phyloP scores from a whole-genome alignment of 345 rosid genomes.

The Hirschfeldia incana region DNA sequence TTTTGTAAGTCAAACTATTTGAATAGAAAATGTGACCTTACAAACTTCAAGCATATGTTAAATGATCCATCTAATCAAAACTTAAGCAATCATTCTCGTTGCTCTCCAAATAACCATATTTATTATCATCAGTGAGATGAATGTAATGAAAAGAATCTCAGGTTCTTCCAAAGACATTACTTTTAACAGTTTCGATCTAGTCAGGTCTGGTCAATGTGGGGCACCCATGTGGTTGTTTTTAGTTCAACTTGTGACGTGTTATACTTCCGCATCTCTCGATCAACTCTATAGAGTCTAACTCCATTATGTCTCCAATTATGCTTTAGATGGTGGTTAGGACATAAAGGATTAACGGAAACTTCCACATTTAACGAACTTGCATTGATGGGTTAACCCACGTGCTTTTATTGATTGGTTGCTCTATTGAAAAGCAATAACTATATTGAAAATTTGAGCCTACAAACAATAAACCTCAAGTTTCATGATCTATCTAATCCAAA shows the following conservation, averaged over 20 bases:
- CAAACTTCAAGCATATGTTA: neutral
- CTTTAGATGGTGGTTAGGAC: neutral
- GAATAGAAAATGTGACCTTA: neutral
- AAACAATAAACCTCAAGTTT: conserved; percentile 18
- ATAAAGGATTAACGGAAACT: neutral
- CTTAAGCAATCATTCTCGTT: neutral
- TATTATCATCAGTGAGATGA: neutral
- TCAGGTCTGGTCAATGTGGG: neutral
- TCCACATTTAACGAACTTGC: neutral
- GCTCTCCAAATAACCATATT: neutral
- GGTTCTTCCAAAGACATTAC: conserved; percentile 2
- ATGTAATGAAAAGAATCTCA: neutral
- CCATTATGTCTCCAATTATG: neutral
- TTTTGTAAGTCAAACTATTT: neutral
- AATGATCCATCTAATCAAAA: conserved; percentile 22
- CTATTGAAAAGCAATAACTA: neutral
- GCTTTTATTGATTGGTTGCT: conserved; percentile 7
- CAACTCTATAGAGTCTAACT: neutral
- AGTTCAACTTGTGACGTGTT: neutral
- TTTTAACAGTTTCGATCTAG: neutral
- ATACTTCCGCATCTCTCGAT: neutral
- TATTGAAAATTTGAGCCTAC: neutral
- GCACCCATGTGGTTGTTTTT: conserved; percentile 1
- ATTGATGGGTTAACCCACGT: conserved; percentile 10
- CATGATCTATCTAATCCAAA: conserved; percentile 29